Conservation (phyloP, 176 grass and related monocot genomes). For the Hordeum marinum region DNA sequence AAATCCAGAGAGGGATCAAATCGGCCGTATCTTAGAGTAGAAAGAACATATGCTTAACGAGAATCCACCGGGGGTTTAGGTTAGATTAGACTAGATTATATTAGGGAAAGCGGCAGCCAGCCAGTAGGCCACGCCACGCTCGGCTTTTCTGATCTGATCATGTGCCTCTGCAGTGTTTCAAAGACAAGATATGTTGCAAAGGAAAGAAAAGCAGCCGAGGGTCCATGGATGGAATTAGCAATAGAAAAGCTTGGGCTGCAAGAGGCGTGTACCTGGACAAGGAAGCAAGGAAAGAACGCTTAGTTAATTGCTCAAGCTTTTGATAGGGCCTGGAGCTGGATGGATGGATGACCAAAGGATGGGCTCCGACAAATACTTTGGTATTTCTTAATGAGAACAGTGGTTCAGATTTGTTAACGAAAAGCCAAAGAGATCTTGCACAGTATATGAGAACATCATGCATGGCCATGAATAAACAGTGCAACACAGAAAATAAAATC, state of each 20-base stretch:
- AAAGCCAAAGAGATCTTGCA: background rate
- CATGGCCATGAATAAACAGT: background rate
- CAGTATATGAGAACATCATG: background rate
- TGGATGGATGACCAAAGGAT: background rate
- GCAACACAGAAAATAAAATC: background rate
- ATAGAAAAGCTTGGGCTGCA: slow-evolving; percentile 16
- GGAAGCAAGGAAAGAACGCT: slow-evolving; percentile 36
- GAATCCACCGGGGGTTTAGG: slow-evolving; percentile 7
- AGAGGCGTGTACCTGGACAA: slow-evolving; percentile 37
- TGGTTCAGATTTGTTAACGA: background rate
- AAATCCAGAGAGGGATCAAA: slow-evolving; percentile 17
- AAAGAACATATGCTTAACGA: slow-evolving; percentile 56
- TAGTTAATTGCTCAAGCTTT: background rate
- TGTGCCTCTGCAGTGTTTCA: slow-evolving; percentile 6
- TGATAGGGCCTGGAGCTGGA: background rate
- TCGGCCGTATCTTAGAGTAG: slow-evolving; percentile 38
- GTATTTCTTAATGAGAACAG: background rate
- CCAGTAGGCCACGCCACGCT: background rate
- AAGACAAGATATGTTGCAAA: slow-evolving; percentile 1
- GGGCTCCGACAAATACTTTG: background rate
- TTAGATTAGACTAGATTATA: slow-evolving; percentile 3
- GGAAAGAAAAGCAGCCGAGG: background rate
- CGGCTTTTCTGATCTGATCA: slow-evolving; percentile 33
- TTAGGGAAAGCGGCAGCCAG: background rate
- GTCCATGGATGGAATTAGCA: slow-evolving; percentile 4